Conservation (phyloP, 148 eudicot species). For the Oxyria digyna region DNA sequence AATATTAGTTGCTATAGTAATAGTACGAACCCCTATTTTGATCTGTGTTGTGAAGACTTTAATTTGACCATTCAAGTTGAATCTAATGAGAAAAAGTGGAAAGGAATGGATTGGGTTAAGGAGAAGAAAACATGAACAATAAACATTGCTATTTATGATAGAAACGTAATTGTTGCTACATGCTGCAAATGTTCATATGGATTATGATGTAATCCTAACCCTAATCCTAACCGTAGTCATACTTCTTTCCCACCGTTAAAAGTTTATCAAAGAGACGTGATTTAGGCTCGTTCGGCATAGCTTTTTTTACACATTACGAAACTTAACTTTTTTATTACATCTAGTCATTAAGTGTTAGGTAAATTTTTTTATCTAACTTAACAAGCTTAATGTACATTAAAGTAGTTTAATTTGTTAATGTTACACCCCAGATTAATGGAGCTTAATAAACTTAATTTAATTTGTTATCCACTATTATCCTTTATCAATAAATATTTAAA, state of each 20-base stretch:
- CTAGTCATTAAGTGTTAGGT: no score
- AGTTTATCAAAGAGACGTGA: neutral
- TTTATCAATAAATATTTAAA: no score
- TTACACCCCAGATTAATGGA: no score
- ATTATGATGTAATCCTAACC: constrained; percentile 3
- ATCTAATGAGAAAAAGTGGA: neutral
- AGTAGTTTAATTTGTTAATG: no score
- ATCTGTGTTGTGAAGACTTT: neutral
- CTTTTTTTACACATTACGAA: no score
- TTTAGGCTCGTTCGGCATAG: no score
- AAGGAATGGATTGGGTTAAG: neutral
- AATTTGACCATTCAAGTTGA: constrained; percentile 1
- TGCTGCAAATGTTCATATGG: neutral
- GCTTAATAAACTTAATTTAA: no score
- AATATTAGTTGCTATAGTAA: neutral
- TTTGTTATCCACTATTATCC: no score
- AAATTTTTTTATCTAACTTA: no score
- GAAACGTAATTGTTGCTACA: neutral
- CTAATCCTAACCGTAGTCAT: neutral
- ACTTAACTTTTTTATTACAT: no score
- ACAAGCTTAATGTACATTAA: no score
- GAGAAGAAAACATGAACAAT: neutral
- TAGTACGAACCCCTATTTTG: neutral
- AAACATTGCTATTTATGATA: neutral
- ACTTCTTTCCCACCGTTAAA: neutral